Base-by-base conservation (phyloP, 208 protist genomes). In the Kentomonas sorsogonicus region DNA sequence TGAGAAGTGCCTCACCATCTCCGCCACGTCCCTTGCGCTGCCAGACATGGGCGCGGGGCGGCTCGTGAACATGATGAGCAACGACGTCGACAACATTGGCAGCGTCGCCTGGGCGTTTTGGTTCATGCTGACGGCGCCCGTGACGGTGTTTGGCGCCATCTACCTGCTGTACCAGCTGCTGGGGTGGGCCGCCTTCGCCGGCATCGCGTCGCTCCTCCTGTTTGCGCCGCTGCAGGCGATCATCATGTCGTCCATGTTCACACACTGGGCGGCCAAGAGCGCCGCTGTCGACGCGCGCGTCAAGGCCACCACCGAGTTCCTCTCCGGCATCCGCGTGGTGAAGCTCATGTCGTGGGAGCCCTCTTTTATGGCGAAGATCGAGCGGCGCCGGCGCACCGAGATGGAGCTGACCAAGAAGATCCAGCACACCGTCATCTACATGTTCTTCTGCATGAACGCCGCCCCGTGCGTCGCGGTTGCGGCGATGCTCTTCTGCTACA, bases 261-360 rank as follows among this genome's bases (percentile, higher is more conserved):
- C 40, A 6, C 51, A 58, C n/a, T 63, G 65, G 22, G 22, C 13
- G 22, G n/a, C 29, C 10, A 41, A 84, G 1, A 55, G 81, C 6
- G 16, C 40, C 3, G 53, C 60, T 15, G 95, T 71, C 0, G 95
- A 98, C 60, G 63, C 62, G 16, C 83, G 94, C 56, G 58, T 97
- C 26, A 89, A 89, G 60, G 57, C 74, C 1, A 91, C 86, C 3
- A 96, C 91, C 60, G 92, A 98, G 62, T 75, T 96, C 33, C 44
- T 98, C 18, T 71, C 75, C 27, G 81, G 81, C 0, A 95, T 98
- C 10, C 76, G 89, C 25, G 68, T 97, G 0, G 79, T 89, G 39
- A 97, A 98, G 75, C 75, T 97, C 13, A 96, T 89, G 75, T 79
- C 77, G 7, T 97, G 89, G 89, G 93, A 97, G 55, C 62, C 77